A percentile compares a stretch with the other conserved stretches of the same genome.
Conservation (phyloP, 495 filamentous ascomycete species). For the Neurospora intermedia region DNA sequence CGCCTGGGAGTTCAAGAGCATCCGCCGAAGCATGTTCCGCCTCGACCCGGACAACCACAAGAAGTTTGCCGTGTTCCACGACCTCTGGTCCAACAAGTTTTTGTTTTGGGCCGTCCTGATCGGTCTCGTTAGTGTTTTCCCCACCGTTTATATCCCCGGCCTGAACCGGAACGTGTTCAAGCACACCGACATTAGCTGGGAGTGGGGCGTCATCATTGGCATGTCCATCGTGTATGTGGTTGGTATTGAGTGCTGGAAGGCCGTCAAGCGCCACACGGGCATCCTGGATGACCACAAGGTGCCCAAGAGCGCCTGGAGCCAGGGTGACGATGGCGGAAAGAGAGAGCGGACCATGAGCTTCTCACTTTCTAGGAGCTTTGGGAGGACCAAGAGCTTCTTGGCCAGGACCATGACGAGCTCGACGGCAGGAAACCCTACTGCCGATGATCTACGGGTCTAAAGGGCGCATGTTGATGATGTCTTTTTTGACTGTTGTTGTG, state of each 20-base stretch:
- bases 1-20: conserved; percentile 67
- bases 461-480: conserved; percentile 1
- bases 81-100: conserved; percentile 60
- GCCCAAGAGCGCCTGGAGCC: conserved; percentile 27
- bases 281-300: conserved; percentile 36
- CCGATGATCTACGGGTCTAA: not conserved
- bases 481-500: not conserved
- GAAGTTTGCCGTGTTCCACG: conserved; percentile 47
- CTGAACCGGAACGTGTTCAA: conserved; percentile 64
- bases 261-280: conserved; percentile 40
- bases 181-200: conserved; percentile 62
- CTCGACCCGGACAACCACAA: conserved; percentile 45
- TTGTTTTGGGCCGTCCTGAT: conserved; percentile 63
- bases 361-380: conserved; percentile 33
- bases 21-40: conserved; percentile 58
- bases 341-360: conserved; percentile 27
- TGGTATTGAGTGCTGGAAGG: conserved; percentile 60
- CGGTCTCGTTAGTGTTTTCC: conserved; percentile 58
- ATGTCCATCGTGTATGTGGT: conserved; percentile 50
- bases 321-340: conserved; percentile 29
- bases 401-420: conserved; percentile 7
- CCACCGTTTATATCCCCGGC: conserved; percentile 61
- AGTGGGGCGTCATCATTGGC: conserved; percentile 55
- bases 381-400: conserved; percentile 13
- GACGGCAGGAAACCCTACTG: conserved; percentile 2